These are phyloP conservation scores for Chaetomidium leptoderma DNA, from an alignment of 495 filamentous ascomycete species.

Conservation along the genomic window DNA sequence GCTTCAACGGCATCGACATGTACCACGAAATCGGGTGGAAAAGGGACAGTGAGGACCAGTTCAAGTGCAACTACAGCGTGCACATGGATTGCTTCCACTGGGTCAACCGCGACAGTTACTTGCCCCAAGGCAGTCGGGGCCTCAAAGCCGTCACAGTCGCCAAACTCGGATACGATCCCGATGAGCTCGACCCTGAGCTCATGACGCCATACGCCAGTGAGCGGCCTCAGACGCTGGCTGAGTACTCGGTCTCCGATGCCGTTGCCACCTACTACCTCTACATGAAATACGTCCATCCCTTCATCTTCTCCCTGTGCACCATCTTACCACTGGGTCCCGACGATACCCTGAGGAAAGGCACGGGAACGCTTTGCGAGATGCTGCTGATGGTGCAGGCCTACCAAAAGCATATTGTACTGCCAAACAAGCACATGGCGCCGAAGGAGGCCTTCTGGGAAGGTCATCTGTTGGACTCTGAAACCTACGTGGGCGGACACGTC, in stretches of 20 bases:
- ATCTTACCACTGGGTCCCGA: conserved; percentile 92
- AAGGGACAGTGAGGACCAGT: conserved; percentile 92
- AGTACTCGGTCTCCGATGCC: conserved; percentile 98
- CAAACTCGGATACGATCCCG: conserved; percentile 96
- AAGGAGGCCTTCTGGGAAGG: conserved; percentile 95
- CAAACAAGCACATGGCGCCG: conserved; percentile 91
- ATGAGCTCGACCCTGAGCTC: conserved; percentile 94
- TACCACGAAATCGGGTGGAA: conserved; percentile 96
- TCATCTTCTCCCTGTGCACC: conserved; percentile 97
- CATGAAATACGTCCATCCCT: conserved; percentile 99
- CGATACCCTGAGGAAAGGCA: conserved; percentile 90
- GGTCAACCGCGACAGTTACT: conserved; percentile 98
- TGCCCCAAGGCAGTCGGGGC: conserved; percentile 95
- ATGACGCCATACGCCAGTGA: conserved; percentile 96
- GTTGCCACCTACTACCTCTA: conserved; percentile 99
- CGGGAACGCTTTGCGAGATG: conserved; percentile 97
- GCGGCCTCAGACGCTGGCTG: conserved; percentile 85
- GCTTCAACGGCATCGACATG: conserved; percentile 96
- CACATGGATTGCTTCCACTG: conserved; percentile 99
- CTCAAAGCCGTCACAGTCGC: conserved; percentile 96
- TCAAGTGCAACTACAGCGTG: conserved; percentile 88
- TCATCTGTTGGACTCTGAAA: conserved; percentile 92
- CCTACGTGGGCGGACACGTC: conserved; percentile 97
- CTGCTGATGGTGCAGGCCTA: conserved; percentile 98
- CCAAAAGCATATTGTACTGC: conserved; percentile 81